phyloP scores from a whole-genome alignment of 129 eudicot genomes.

The Helianthus annuus region HanXRQr2.0-SUNRISE NC_035443.2:7643817-7644316 shows the following conservation, averaged over 20 bases:
- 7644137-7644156: constrained; percentile 38
- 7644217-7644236: constrained; percentile 15
- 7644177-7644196: constrained; percentile 14
- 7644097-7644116: neutral
- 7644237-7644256: neutral
- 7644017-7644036: constrained; percentile 44
- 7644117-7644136: constrained; percentile 20
- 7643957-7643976: constrained; percentile 57
- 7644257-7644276: neutral
- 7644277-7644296: neutral
- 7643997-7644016: constrained; percentile 41
- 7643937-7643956: constrained; percentile 50
- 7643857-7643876: constrained; percentile 57
- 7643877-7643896: constrained; percentile 61
- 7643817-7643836: neutral
- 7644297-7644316: neutral
- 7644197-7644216: constrained; percentile 34
- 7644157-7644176: constrained; percentile 30
- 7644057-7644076: constrained; percentile 13
- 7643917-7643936: constrained; percentile 47
- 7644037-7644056: constrained; percentile 17
- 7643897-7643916: constrained; percentile 46
- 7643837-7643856: neutral
- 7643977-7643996: constrained; percentile 47
- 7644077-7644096: constrained; percentile 36